These are phyloP conservation scores for Goffeauzyma gilvescens DNA, from an alignment of 768 basidiomycete genomes.

Conservation along the genomic window DNA sequence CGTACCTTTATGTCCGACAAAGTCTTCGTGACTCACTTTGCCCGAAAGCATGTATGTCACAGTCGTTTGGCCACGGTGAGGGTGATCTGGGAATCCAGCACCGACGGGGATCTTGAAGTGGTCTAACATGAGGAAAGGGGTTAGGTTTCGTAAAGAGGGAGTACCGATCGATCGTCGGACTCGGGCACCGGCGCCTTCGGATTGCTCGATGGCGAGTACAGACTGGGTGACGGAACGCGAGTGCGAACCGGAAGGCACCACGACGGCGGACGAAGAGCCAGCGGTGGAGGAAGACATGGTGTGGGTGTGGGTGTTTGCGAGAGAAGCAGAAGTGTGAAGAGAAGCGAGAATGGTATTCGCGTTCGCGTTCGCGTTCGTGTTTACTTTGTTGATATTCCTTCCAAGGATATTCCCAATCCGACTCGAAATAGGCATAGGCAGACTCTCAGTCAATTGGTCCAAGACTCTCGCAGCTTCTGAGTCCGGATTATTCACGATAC, in stretches of 20 bases:
- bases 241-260: no score
- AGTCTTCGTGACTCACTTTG: constrained; percentile 72
- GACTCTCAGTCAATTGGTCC: no score
- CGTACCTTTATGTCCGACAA: constrained; percentile 39
- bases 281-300: neutral
- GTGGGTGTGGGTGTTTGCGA: neutral
- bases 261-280: no score
- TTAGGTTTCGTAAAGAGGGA: constrained; percentile 48
- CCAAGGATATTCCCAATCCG: no score
- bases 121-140: constrained; percentile 33
- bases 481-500: no score
- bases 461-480: no score
- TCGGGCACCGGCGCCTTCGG: constrained; percentile 51
- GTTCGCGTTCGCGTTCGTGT: no score
- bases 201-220: constrained; percentile 41
- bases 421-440: no score
- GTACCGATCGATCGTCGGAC: constrained; percentile 78
- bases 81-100: constrained; percentile 70
- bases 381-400: no score
- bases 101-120: constrained; percentile 38
- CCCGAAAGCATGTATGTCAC: constrained; percentile 73
- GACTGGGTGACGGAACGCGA: constrained; percentile 42
- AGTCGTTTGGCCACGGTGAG: constrained; percentile 59
- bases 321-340: no score
- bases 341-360: no score